phyloP scores from a whole-genome alignment of 2,329 filamentous ascomycete species.

The Stemphylium beticola region DNA sequence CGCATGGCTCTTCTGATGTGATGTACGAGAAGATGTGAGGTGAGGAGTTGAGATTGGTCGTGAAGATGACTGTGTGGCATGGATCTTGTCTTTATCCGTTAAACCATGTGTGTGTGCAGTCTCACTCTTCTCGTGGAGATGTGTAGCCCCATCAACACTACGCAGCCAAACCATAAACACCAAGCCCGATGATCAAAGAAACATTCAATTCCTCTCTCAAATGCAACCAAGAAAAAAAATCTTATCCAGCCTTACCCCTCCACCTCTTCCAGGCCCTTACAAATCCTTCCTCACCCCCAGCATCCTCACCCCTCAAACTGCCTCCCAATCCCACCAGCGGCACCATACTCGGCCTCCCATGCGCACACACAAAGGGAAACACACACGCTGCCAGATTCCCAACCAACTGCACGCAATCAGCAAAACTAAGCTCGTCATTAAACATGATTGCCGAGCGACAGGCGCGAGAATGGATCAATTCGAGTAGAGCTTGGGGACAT shows the following conservation, averaged over 20 bases:
- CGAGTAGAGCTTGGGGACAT: constrained; percentile 77
- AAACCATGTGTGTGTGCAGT: no score
- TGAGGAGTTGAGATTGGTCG: no score
- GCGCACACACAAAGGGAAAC: constrained; percentile 84
- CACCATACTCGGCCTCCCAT: constrained; percentile 66
- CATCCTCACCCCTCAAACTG: neutral
- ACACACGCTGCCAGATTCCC: constrained; percentile 64
- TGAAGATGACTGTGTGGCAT: no score
- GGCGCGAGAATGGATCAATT: constrained; percentile 76
- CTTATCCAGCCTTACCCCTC: neutral
- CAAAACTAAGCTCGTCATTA: constrained; percentile 68
- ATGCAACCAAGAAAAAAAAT: no score
- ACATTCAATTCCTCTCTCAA: no score
- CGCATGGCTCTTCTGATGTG: neutral
- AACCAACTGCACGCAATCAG: constrained; percentile 67
- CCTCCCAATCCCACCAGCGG: constrained; percentile 48
- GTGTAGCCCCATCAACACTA: no score
- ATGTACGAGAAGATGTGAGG: neutral
- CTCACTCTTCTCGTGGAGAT: no score
- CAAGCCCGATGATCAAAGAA: no score
- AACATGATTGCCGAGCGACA: constrained; percentile 88
- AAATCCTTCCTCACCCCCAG: neutral
- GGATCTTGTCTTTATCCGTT: no score
- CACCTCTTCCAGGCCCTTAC: constrained; percentile 7
- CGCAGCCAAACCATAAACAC: no score